phyloP scores from a whole-genome alignment of 2,329 filamentous ascomycete genomes.

The Tolypocladium endophyticum region DNA sequence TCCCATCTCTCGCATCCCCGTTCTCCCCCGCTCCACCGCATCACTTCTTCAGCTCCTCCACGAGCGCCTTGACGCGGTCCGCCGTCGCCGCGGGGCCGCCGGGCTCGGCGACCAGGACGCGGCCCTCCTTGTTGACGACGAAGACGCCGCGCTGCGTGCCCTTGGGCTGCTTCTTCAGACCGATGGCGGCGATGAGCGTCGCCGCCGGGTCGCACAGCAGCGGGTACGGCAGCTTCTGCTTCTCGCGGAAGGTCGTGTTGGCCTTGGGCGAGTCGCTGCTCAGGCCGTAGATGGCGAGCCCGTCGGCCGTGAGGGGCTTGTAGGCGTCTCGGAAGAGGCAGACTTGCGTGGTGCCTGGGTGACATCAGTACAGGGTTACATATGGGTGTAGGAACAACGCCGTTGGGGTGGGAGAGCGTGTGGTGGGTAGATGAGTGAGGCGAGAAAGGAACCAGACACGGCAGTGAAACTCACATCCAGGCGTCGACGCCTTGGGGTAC shows the following conservation, averaged over 20 bases:
- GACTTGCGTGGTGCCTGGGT: slow-evolving; percentile 76
- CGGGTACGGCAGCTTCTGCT: slow-evolving; percentile 80
- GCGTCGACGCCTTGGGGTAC: slow-evolving; percentile 89
- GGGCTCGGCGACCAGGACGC: slow-evolving; percentile 63
- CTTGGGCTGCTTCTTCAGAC: slow-evolving; percentile 75
- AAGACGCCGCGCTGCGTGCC: slow-evolving; percentile 83
- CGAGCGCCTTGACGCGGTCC: slow-evolving; percentile 62
- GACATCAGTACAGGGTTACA: not conserved
- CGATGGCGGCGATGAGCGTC: slow-evolving; percentile 72
- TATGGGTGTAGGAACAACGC: not conserved
- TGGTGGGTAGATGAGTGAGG: slow-evolving; percentile 3
- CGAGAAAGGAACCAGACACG: not conserved
- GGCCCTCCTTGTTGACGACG: slow-evolving; percentile 71
- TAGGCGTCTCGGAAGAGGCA: slow-evolving; percentile 89
- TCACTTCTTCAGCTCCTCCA: slow-evolving; percentile 32
- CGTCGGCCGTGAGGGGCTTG: slow-evolving; percentile 61
- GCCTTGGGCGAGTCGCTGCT: slow-evolving; percentile 80
- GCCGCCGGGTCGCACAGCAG: slow-evolving; percentile 73
- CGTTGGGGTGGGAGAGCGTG: not conserved
- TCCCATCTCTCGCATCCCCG: not conserved
- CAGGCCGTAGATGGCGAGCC: slow-evolving; percentile 81
- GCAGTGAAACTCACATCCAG: slow-evolving; percentile 64
- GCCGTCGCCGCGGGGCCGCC: slow-evolving; percentile 73
- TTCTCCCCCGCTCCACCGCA: not conserved
- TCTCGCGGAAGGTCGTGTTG: slow-evolving; percentile 86